Evolutionary conservation across 2,329 filamentous ascomycete species (phyloP), one percentile per base, ranked within the genome.

Genomic region (Talaromyces sp.): DNA sequence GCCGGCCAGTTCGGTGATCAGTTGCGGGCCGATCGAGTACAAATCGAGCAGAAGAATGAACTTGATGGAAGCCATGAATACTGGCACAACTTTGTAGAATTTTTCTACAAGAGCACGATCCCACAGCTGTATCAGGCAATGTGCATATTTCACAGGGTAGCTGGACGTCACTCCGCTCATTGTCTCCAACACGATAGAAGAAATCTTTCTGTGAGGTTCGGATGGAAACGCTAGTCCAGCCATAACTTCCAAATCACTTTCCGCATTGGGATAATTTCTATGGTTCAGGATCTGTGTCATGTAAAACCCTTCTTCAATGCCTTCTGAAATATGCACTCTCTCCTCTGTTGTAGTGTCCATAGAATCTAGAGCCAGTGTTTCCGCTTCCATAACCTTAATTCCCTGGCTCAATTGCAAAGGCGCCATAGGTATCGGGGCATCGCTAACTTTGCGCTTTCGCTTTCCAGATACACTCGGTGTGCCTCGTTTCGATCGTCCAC

Each of bases 401-500:
- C 70, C 70, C 16, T 75, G 74, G 50, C 72, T 78, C 33, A 81
- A 64, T 27, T 82, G 77, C 37, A 85, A 73, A 7, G 82, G 77
- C n/a, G 71, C 67, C 48, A 70, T 72, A 60, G 76, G 76, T 33
- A 82, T 78, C 4, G 85, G 84, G 66, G 84, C 87, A 64, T 83
- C 82, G 19, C 79, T 79, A 14, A 77, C 69, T 62, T 78, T 76
- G 56, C 87, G 77, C 72, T 88, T 88, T 63, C 87, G 79, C 73
- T 88, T 89, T 9, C 80, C 80, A n/a, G 81, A 80, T 66, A 81
- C 81, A 58, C 81, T 84, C 2, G 87, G 85, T 1, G 86, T 88
- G 11, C 75, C 75, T 50, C 82, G 78, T 71, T 83, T 86, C 6
- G 79, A 78, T 68, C 78, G 81, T 54, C 74, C 69, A 24, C 71